These are phyloP conservation scores for Dryas octopetala DNA, from an alignment of 306 rosid species.

Conservation along the genomic window DNA sequence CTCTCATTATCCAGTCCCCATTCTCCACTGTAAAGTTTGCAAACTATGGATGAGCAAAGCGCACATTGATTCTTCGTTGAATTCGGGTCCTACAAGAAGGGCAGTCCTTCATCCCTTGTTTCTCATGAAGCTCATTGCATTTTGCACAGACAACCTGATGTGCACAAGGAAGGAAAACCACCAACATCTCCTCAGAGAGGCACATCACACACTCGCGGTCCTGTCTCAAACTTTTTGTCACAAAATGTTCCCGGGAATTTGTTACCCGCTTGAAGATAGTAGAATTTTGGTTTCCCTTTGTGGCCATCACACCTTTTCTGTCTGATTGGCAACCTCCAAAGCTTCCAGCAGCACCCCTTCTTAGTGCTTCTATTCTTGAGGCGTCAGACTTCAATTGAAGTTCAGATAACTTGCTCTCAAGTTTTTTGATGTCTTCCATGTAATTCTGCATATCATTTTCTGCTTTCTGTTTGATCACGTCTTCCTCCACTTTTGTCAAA, in stretches of 20 bases:
- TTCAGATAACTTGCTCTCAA: slow-evolving; percentile 44
- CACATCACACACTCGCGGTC: slow-evolving; percentile 78
- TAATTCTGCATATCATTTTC: slow-evolving; percentile 37
- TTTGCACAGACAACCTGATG: slow-evolving; percentile 62
- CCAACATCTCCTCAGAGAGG: slow-evolving; percentile 61
- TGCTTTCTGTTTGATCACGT: slow-evolving; percentile 44
- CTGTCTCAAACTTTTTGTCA: slow-evolving; percentile 39
- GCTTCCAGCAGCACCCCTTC: slow-evolving; percentile 32
- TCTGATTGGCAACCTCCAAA: slow-evolving; percentile 12
- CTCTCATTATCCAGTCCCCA: not conserved
- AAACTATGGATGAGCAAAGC: slow-evolving; percentile 29
- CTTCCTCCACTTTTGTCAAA: slow-evolving; percentile 43
- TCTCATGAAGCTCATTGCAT: slow-evolving; percentile 67
- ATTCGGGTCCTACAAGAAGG: slow-evolving; percentile 68
- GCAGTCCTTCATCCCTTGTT: slow-evolving; percentile 68
- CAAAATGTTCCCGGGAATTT: slow-evolving; percentile 21
- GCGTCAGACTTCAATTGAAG: slow-evolving; percentile 36
- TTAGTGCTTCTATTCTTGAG: slow-evolving; percentile 48
- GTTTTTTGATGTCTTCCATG: slow-evolving; percentile 43
- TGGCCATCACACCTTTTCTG: slow-evolving; percentile 16
- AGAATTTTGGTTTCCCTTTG: slow-evolving; percentile 32
- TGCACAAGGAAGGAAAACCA: slow-evolving; percentile 65
- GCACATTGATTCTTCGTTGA: slow-evolving; percentile 45
- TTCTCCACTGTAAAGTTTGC: not conserved
- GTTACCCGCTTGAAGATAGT: not conserved